These are phyloP conservation scores for Pyrenochaeta sp. DNA, from an alignment of 2,329 filamentous ascomycete species.

Conservation along the genomic window DNA sequence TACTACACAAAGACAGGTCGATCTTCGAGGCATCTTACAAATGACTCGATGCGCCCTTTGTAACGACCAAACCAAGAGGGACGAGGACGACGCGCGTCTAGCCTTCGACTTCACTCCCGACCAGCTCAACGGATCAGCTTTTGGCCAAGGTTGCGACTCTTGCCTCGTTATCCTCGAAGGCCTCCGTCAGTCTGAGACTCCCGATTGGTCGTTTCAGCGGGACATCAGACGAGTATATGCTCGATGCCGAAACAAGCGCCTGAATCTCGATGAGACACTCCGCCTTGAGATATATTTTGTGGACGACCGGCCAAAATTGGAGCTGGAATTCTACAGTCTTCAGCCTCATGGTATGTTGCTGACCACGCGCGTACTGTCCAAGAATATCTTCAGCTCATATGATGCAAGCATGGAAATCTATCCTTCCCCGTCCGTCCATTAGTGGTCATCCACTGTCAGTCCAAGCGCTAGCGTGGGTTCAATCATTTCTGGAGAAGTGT, in stretches of 20 bases:
- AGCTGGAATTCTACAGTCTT: slow-evolving; percentile 25
- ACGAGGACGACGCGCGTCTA: too few relatives aligned
- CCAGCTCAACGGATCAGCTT: slow-evolving; percentile 13
- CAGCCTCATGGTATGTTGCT: slow-evolving; percentile 13
- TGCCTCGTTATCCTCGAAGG: slow-evolving; percentile 24
- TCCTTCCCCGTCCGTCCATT: slow-evolving; percentile 18
- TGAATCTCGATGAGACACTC: slow-evolving; percentile 11
- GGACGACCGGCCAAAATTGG: slow-evolving; percentile 23
- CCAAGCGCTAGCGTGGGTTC: slow-evolving; percentile 15
- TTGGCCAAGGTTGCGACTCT: slow-evolving; percentile 12
- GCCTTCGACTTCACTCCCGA: slow-evolving; percentile 22
- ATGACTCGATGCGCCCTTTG: too few relatives aligned
- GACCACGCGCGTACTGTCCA: too few relatives aligned
- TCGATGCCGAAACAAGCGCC: slow-evolving; percentile 8
- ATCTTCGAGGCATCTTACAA: too few relatives aligned
- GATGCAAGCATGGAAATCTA: slow-evolving; percentile 20
- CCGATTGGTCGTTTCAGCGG: slow-evolving; percentile 12
- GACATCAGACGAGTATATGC: slow-evolving; percentile 19
- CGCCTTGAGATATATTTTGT: slow-evolving; percentile 17
- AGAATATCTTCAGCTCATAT: not conserved
- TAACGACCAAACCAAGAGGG: too few relatives aligned
- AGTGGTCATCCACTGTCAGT: slow-evolving; percentile 19
- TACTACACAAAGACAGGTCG: too few relatives aligned
- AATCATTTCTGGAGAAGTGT: slow-evolving; percentile 14
- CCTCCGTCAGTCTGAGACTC: slow-evolving; percentile 18